Evolutionary conservation across 192 early-diverging fungal species (phyloP), one percentile per base, ranked within the genome.

Genomic region (Kappamyces sp.): DNA sequence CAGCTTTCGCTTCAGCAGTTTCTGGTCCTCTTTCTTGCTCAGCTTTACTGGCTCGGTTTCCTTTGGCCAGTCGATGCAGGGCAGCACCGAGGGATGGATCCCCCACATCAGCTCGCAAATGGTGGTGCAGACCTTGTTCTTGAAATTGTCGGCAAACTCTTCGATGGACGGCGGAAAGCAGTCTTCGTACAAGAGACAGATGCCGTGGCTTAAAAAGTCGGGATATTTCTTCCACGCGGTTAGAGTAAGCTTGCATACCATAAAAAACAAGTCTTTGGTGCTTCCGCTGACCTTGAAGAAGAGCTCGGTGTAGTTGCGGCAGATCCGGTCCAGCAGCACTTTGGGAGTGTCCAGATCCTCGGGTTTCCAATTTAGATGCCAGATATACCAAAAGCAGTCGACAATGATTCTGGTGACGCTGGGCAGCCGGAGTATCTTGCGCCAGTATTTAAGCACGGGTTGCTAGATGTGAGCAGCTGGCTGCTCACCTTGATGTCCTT

Each of bases 321-420:
- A 53, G 5, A 53, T 53, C 29, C 51, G 36, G 14, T 53, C 51
- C 12, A 14, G 41, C 9, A 53, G 30, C 29, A 8, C 4, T 30
- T 4, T 4, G 29, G 41, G 36, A 30, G 43, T 45, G 12, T 53
- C 51, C 14, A 9, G 4, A 31, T 53, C 29, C 9, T 35, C 14
- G 11, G 6, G 4, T 11, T 32, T 22, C 51, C 51, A 53, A 31
- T 14, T 14, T 32, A n/a, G 9, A 53, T 9, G 41, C 51, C 51
- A 53, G 4, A 53, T 14, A 53, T 53, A 53, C 51, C 51, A 53
- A 31, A 14, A 53, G 4, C n/a, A 31, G 30, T 53, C 14, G 11
- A 39, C 7, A 11, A 7, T 32, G 8, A 49, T 31, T 53, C n/a
- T 31, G 51, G 36, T 7, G 30, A 8, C 14, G n/a, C 51, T n/a